Conservation (phyloP, 176 grass and related monocot species). For the Cenchrus purpureus region DNA sequence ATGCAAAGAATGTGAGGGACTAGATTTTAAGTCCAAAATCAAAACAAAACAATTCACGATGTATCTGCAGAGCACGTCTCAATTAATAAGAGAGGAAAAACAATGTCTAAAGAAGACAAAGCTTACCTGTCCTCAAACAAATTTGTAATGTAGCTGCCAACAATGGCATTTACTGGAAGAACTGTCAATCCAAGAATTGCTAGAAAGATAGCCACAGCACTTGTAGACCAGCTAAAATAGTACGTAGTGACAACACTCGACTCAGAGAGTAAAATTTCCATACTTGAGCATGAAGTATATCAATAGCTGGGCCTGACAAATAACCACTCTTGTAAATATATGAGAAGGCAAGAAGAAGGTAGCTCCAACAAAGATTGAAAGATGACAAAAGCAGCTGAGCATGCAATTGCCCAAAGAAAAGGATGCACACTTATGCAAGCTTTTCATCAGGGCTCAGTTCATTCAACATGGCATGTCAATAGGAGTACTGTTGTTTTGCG, state of each 20-base stretch:
- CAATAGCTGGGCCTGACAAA: conserved; percentile 83
- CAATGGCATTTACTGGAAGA: conserved; percentile 88
- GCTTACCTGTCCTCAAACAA: conserved; percentile 91
- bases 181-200: conserved; percentile 84
- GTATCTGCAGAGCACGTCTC: neutral
- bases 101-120: conserved; percentile 1
- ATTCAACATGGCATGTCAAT: conserved; percentile 13
- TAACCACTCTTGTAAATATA: neutral
- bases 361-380: conserved; percentile 19
- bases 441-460: neutral
- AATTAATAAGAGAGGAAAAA: neutral
- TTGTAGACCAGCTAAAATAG: conserved; percentile 94
- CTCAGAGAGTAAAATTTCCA: conserved; percentile 96
- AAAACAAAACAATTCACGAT: conserved; percentile 1
- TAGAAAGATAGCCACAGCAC: conserved; percentile 80
- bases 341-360: neutral
- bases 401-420: conserved; percentile 15
- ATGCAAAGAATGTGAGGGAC: neutral
- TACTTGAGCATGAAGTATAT: conserved; percentile 99
- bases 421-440: neutral
- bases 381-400: neutral
- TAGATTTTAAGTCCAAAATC: neutral
- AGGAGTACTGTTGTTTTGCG: neutral
- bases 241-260: conserved; percentile 85
- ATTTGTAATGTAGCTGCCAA: conserved; percentile 93